A percentile compares a stretch with the other conserved stretches of the same genome.
Conservation (phyloP, 1,284 basidiomycete genomes). For the Amylostereum areolatum region DNA sequence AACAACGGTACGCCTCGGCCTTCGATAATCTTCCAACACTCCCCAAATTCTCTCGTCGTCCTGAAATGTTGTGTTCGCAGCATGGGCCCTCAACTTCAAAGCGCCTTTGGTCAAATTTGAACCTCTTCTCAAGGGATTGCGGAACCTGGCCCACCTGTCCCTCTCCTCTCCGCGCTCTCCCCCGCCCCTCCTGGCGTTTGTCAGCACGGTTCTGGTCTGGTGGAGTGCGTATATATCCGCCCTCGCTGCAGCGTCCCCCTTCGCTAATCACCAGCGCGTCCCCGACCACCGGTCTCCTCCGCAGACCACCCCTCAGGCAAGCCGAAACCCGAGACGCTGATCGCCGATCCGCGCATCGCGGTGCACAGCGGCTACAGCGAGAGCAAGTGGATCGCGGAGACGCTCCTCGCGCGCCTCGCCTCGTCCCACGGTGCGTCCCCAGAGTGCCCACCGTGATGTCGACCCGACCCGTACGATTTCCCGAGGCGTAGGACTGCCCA, state of each 20-base stretch:
- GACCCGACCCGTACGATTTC: too few species aligned
- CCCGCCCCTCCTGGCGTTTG: background rate
- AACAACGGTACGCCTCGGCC: background rate
- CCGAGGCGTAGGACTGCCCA: background rate
- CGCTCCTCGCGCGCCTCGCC: too few species aligned
- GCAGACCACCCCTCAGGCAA: background rate
- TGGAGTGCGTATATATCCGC: background rate
- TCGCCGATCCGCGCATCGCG: background rate
- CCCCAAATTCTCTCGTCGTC: background rate
- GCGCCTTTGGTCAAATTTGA: background rate
- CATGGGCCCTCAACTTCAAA: background rate
- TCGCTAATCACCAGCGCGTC: too few species aligned
- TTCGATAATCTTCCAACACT: too few species aligned
- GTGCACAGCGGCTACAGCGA: background rate
- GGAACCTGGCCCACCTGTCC: background rate
- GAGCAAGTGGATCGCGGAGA: constrained; percentile 1
- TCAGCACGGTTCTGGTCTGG: background rate
- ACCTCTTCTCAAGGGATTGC: background rate
- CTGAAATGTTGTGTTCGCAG: background rate
- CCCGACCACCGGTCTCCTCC: too few species aligned
- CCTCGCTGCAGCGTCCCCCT: background rate
- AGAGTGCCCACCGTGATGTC: too few species aligned
- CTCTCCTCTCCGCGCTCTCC: background rate
- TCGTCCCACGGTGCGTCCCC: too few species aligned
- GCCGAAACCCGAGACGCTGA: background rate